phyloP scores from a whole-genome alignment of 2,329 filamentous ascomycete genomes.

The Reticulascus tulasneorum region DNA sequence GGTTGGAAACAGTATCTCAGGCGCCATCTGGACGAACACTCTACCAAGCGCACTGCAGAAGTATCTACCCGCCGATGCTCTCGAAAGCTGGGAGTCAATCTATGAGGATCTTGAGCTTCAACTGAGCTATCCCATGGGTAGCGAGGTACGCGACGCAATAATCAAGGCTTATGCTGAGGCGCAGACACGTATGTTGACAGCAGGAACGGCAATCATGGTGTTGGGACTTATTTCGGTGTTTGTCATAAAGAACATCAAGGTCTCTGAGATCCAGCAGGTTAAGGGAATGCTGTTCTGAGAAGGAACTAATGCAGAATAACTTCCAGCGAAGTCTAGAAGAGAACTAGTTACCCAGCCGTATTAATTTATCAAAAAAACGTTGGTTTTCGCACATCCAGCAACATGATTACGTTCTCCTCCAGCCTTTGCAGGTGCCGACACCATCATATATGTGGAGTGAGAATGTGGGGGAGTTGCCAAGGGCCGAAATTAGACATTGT shows the following conservation, averaged over 20 bases:
- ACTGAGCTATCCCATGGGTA: slow-evolving; percentile 35
- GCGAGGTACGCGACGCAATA: slow-evolving; percentile 36
- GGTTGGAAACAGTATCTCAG: slow-evolving; percentile 25
- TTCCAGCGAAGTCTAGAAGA: no score
- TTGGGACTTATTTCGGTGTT: slow-evolving; percentile 6
- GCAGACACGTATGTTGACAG: slow-evolving; percentile 36
- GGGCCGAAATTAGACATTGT: no score
- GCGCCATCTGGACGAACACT: slow-evolving; percentile 28
- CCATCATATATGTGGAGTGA: no score
- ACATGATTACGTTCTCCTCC: no score
- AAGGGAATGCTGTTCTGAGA: slow-evolving; percentile 10
- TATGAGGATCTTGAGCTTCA: slow-evolving; percentile 30
- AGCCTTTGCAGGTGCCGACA: no score
- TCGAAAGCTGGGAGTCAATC: no score
- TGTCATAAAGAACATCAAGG: slow-evolving; percentile 10
- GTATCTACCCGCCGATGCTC: slow-evolving; percentile 31
- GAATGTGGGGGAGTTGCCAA: no score
- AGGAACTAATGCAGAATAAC: no score
- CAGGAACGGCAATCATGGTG: slow-evolving; percentile 9
- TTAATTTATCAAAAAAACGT: no score
- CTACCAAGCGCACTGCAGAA: slow-evolving; percentile 33
- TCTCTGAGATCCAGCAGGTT: slow-evolving; percentile 8
- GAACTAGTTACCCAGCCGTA: no score
- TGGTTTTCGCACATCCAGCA: no score
- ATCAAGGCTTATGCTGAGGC: slow-evolving; percentile 42